These are phyloP conservation scores for Dipteronia dyeriana DNA, from an alignment of 345 rosid species.

Conservation along the genomic window DNA sequence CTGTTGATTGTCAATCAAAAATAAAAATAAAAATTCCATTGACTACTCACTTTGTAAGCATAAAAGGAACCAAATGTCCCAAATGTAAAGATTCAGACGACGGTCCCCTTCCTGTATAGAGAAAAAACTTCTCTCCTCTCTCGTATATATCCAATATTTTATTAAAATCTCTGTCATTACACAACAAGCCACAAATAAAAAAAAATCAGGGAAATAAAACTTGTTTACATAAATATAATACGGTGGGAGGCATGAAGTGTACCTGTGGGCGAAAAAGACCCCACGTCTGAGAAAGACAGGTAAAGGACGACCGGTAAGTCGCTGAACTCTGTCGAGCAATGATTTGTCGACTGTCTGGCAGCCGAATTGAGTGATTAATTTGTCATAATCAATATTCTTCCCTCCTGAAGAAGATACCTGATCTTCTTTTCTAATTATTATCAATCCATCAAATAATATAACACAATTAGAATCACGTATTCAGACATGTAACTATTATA, in stretches of 20 bases:
- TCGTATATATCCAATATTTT: slow-evolving; percentile 78
- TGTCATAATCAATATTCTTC: slow-evolving; percentile 82
- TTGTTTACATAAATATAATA: no score
- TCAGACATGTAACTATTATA: no score
- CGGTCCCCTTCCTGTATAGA: slow-evolving; percentile 94
- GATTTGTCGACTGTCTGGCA: slow-evolving; percentile 75
- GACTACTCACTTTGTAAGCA: slow-evolving; percentile 80
- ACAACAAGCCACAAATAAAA: no score
- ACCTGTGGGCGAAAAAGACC: slow-evolving; percentile 92
- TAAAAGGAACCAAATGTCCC: slow-evolving; percentile 91
- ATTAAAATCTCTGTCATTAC: no score
- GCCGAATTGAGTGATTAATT: slow-evolving; percentile 83
- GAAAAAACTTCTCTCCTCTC: slow-evolving; percentile 78
- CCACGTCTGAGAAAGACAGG: slow-evolving; percentile 90
- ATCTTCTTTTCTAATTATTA: slow-evolving; percentile 35
- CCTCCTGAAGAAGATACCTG: slow-evolving; percentile 68
- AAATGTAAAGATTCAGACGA: slow-evolving; percentile 92
- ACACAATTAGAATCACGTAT: no score
- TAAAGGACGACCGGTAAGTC: slow-evolving; percentile 69
- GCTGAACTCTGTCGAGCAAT: slow-evolving; percentile 64
- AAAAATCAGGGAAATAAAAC: no score
- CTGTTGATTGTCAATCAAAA: no score
- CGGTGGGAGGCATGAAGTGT: no score
- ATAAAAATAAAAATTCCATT: no score
- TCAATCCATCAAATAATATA: slow-evolving; percentile 26